Base-by-base conservation (phyloP, 2,329 filamentous ascomycete species). In the Colletotrichum limetticola region DNA sequence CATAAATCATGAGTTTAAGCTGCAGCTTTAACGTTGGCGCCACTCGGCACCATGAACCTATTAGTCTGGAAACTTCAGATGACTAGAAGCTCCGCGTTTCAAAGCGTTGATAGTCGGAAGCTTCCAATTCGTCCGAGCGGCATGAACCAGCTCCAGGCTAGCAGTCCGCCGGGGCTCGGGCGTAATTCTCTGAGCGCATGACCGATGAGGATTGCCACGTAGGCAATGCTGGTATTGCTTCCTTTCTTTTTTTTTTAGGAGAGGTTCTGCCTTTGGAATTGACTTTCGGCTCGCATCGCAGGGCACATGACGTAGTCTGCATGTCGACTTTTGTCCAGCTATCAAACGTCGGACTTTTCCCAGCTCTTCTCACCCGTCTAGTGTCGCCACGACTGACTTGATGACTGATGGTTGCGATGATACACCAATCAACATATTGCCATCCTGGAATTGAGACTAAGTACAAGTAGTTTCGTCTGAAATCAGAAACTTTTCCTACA, bases 71-170 rank as follows among this genome's bases (percentile, higher is more conserved):
- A 16, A 56, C 9, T 42, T 65, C 11, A 30, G 62, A 56, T 9
- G 62, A n/a, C 16, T 30, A 4, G 22, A 42, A 19, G 16, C 28
- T 28, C 2, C 28, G 55, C 12, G 30, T 22, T 37, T 46, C 22
- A 42, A 30, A 16, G 22, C 49, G 46, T 24, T 53, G 28, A 4
- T 16, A 14, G 16, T 5, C 5, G 7, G 16, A 30, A 26, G 49
- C 49, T 28, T 30, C 22, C 32, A 42, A 56, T 42, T 30, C 32
- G 62, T 65, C 62, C 62, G 62, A 65, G 62, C 62, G 62, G 62
- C 62, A 56, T 65, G 32, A 30, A 46, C 5, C 12, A 7, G 9
- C 62, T 11, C 9, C n/a, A 56, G 49, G 24, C 62, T 6, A 9
- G 24, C n/a, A 42, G 6, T 19, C 30, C 49, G 22, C 22, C 32